These are phyloP conservation scores for Endothia cerciana DNA, from an alignment of 2,329 filamentous ascomycete genomes.

Conservation along the genomic window DNA sequence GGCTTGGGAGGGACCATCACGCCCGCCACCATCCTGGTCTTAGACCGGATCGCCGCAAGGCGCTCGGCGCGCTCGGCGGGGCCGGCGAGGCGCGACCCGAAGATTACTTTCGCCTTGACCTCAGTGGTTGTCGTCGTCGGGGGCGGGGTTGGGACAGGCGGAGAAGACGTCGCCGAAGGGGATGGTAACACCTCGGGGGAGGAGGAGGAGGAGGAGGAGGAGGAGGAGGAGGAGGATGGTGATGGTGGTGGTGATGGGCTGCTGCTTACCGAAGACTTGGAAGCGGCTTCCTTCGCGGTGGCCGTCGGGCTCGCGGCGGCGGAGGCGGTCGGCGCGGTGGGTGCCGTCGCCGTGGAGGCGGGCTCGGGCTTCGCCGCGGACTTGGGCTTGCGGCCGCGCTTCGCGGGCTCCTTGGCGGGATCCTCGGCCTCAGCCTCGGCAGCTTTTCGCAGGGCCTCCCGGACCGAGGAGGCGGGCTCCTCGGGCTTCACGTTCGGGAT, in stretches of 20 bases:
- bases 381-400: slow-evolving; percentile 33
- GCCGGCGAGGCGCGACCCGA: slow-evolving; percentile 78
- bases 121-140: slow-evolving; percentile 49
- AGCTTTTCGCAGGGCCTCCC: slow-evolving; percentile 15
- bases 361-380: slow-evolving; percentile 20
- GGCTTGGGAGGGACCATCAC: slow-evolving; percentile 83
- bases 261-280: slow-evolving; percentile 26
- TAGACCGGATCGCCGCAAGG: slow-evolving; percentile 58
- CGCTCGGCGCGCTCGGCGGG: slow-evolving; percentile 70
- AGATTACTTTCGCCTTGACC: slow-evolving; percentile 70
- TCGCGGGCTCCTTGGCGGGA: slow-evolving; percentile 31
- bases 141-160: slow-evolving; percentile 43
- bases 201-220: slow-evolving; percentile 16
- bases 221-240: slow-evolving; percentile 8
- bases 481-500: slow-evolving; percentile 48
- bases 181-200: slow-evolving; percentile 27
- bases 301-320: slow-evolving; percentile 27
- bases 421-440: slow-evolving; percentile 18
- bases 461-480: slow-evolving; percentile 46
- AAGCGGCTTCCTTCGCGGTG: slow-evolving; percentile 27
- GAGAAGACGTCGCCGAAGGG: slow-evolving; percentile 37
- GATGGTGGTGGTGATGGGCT: neutral
- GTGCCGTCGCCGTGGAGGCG: slow-evolving; percentile 25
- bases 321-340: slow-evolving; percentile 22
- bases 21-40: slow-evolving; percentile 72